Evolutionary conservation across 345 rosid genomes (phyloP).

Genomic region (Theobroma cacao): DNA sequence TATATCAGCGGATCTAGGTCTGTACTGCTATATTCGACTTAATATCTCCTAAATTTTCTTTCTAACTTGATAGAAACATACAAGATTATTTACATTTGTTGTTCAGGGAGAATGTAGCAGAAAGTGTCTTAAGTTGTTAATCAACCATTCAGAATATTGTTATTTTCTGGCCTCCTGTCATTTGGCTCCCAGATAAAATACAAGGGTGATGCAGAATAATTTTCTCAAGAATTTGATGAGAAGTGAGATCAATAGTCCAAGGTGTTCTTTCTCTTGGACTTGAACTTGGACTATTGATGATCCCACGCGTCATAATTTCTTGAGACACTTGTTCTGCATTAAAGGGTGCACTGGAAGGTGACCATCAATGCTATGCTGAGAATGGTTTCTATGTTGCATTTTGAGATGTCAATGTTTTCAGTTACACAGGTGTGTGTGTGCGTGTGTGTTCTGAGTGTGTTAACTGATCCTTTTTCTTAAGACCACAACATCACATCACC

Average conservation of each 20-base stretch:
- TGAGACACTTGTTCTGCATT: not conserved
- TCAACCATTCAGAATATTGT: not conserved
- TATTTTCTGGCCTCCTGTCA: not conserved
- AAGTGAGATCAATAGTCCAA: not conserved
- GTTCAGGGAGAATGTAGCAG: not conserved
- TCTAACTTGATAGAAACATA: not conserved
- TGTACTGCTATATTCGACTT: not conserved
- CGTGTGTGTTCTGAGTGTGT: no score
- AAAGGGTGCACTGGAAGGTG: not conserved
- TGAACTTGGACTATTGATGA: not conserved
- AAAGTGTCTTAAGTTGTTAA: not conserved
- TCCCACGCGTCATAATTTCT: not conserved
- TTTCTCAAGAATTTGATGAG: not conserved
- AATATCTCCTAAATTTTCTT: not conserved
- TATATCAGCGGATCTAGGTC: conserved; percentile 88
- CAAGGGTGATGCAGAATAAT: not conserved
- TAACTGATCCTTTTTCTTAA: not conserved
- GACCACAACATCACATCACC: not conserved
- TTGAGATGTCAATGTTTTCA: not conserved
- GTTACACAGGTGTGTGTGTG: not conserved
- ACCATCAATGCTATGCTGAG: not conserved
- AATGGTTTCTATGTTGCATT: not conserved
- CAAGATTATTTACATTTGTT: not conserved
- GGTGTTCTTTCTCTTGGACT: conserved; percentile 4
- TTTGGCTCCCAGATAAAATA: not conserved